phyloP scores from a whole-genome alignment of 1,284 basidiomycete genomes.

The Athelia psychrophila region DNA sequence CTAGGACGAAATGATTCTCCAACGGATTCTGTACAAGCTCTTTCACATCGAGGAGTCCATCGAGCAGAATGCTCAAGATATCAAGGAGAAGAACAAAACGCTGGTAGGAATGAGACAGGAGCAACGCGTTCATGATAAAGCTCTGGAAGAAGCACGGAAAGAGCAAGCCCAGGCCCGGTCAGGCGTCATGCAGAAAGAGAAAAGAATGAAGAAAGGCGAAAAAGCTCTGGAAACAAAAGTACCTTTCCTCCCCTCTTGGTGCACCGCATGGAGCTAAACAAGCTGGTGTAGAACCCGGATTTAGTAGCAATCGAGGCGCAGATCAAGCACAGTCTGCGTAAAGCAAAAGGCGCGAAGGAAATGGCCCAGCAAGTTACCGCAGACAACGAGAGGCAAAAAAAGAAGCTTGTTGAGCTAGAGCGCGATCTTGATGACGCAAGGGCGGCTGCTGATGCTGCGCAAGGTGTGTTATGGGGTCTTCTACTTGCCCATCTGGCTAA shows the following conservation, averaged over 20 bases:
- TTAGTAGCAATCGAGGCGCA: conserved; percentile 82
- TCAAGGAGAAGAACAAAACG: conserved; percentile 70
- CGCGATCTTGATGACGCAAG: conserved; percentile 69
- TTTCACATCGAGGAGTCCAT: conserved; percentile 89
- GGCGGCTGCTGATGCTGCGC: conserved; percentile 72
- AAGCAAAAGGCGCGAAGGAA: conserved; percentile 67
- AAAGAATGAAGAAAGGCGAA: conserved; percentile 77
- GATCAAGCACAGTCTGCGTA: conserved; percentile 82
- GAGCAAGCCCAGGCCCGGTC: conserved; percentile 81
- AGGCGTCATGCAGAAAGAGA: conserved; percentile 72
- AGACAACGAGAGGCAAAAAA: conserved; percentile 66
- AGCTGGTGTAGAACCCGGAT: conserved; percentile 64
- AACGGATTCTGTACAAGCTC: conserved; percentile 85
- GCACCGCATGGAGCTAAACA: neutral
- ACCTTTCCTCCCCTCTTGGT: conserved; percentile 9
- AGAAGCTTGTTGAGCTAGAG: conserved; percentile 56
- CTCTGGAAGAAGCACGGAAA: conserved; percentile 71
- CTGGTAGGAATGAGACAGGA: conserved; percentile 67
- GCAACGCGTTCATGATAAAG: conserved; percentile 68
- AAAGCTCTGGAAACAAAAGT: conserved; percentile 85
- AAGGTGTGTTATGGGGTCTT: conserved; percentile 44
- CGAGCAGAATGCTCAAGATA: conserved; percentile 64
- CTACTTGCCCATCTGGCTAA: conserved; percentile 2
- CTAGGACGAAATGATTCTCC: conserved; percentile 80
- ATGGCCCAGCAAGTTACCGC: conserved; percentile 65